Base-by-base conservation (phyloP, 1,139 yeast genomes). In the Geotrichum cucujoidarum region DNA sequence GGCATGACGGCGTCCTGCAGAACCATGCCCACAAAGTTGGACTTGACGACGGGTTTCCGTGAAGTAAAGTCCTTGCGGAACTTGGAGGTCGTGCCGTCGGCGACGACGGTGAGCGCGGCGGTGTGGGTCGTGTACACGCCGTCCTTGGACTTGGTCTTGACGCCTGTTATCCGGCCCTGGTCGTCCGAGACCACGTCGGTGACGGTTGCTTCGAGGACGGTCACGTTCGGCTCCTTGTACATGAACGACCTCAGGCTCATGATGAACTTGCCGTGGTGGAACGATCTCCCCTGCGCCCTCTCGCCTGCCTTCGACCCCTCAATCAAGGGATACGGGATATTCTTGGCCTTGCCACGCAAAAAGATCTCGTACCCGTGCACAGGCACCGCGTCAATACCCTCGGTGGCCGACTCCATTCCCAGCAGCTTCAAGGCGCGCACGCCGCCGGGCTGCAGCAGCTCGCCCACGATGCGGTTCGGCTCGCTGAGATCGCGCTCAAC, bases 391-490 rank as follows among this genome's bases (percentile, higher is more conserved):
- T 82, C 92, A 50, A 92, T 92, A 52, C 78, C 78, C 59, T 88
- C 87, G 38, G 92, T 70, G 1, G 95, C 82, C 55, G 80, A 78
- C 24, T 77, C 76, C 85, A 92, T 80, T 3, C 97, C 97, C 30
- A 92, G 71, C 56, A 85, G 82, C 56, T 76, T 73, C 52, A 92
- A 72, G 0, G 96, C 94, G 62, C 83, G 78, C 32, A 90, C 71
- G 13, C 98, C 98, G 24, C 89, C 92, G 3, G 99, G 99, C 66
- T 92, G 99, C 75, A 92, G 75, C 60, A 92, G 75, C 66, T 92
- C 99, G 37, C 99, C 99, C 34, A 92, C 98, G 51, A 92, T 92
- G 58, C 98, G 77, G 66, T 92, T 97, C 1, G 98, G 98, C 64
- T 80, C 85, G 22, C 78, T 67, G 85, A 96, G 84, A 63, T 88